A percentile compares a stretch with the other conserved stretches of the same genome.
These are phyloP conservation scores for Cinchona pubescens DNA, from an alignment of 257 asterid species.

Conservation along the genomic window DNA sequence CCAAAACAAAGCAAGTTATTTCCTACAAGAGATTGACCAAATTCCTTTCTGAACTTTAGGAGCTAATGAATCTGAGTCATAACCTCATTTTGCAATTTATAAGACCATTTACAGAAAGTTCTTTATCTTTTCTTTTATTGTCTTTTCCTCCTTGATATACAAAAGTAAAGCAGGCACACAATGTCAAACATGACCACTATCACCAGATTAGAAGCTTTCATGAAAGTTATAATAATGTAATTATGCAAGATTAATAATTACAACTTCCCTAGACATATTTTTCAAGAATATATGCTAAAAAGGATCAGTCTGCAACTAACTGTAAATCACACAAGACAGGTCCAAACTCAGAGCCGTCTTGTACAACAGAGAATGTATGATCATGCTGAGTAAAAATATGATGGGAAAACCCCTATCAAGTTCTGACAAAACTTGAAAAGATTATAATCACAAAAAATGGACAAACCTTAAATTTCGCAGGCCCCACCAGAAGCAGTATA, in stretches of 20 bases:
- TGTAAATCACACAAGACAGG: neutral
- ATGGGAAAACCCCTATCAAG: neutral
- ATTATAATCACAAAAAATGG: neutral
- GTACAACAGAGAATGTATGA: neutral
- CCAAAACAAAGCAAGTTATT: neutral
- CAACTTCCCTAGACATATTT: neutral
- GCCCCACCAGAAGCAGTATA: slow-evolving; percentile 86
- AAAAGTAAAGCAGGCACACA: neutral
- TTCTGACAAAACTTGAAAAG: neutral
- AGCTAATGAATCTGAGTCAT: slow-evolving; percentile 2
- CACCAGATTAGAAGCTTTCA: neutral
- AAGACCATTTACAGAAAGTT: neutral
- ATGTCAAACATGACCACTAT: neutral
- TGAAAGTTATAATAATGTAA: too few relatives aligned
- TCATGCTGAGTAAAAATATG: too few relatives aligned
- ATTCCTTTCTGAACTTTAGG: neutral
- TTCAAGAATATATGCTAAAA: neutral
- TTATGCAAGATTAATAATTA: neutral
- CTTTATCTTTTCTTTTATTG: neutral
- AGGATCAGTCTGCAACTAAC: neutral
- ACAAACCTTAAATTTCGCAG: slow-evolving; percentile 57
- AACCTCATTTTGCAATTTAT: neutral
- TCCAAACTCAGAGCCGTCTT: neutral
- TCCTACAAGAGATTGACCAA: neutral
- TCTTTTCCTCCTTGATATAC: neutral